Percentiles rank a stretch among this genome's conserved stretches.
These are phyloP conservation scores for Pythium rhizo-oryzae DNA, from an alignment of 352 stramenopile genomes.

Conservation along the genomic window DNA sequence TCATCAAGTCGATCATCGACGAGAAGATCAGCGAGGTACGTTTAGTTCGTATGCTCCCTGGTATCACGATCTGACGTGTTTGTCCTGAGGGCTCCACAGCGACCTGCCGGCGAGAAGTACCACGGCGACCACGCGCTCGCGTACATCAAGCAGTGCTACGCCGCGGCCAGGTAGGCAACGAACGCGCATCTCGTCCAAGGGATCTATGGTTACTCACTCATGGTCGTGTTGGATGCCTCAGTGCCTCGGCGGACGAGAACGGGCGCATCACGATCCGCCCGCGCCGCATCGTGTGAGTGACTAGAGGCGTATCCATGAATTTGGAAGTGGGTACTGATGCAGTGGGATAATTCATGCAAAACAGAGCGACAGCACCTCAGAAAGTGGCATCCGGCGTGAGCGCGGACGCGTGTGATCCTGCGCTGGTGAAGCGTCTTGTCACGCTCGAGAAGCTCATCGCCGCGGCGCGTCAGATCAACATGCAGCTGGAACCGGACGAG, in stretches of 20 bases:
- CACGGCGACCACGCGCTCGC: constrained; percentile 73
- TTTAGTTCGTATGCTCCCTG: no score
- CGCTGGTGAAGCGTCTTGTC: constrained; percentile 56
- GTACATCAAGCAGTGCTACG: constrained; percentile 91
- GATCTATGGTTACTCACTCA: no score
- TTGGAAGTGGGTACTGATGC: neutral
- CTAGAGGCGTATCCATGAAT: no score
- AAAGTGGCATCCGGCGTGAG: neutral
- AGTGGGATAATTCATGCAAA: neutral
- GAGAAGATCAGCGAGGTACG: constrained; percentile 81
- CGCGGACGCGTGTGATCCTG: constrained; percentile 34
- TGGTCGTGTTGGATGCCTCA: constrained; percentile 16
- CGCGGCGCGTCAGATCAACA: constrained; percentile 79
- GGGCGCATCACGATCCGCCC: constrained; percentile 75
- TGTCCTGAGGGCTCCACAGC: constrained; percentile 11
- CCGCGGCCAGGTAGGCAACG: constrained; percentile 77
- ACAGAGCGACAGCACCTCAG: constrained; percentile 6
- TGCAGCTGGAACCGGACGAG: constrained; percentile 73
- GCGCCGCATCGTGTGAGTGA: constrained; percentile 63
- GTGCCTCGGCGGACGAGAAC: constrained; percentile 83
- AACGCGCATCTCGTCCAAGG: no score
- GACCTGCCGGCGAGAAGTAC: constrained; percentile 65
- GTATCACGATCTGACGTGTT: no score
- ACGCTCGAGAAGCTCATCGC: constrained; percentile 81
- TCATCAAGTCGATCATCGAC: constrained; percentile 77